Conservation (phyloP, 208 protist species). For the Naegleria gruberi region DNA sequence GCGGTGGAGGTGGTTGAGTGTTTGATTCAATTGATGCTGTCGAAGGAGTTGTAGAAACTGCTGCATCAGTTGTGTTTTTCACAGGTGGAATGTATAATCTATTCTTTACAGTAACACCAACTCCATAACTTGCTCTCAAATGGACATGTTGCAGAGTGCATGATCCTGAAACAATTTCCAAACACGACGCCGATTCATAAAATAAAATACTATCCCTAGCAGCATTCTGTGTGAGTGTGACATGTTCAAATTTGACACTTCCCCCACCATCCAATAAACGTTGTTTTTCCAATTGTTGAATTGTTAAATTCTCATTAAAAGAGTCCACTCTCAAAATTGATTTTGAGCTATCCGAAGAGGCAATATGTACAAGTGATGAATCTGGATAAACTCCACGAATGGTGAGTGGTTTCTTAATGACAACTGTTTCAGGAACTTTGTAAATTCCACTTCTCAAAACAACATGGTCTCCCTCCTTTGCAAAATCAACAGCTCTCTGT, state of each 20-base stretch:
- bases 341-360: neutral
- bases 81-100: neutral
- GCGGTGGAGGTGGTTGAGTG: too few relatives aligned
- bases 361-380: neutral
- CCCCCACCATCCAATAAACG: neutral
- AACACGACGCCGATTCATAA: neutral
- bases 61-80: too few relatives aligned
- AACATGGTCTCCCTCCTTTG: neutral
- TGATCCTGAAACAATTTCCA: neutral
- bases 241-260: neutral
- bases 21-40: too few relatives aligned
- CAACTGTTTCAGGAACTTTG: neutral
- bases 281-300: neutral
- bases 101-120: neutral
- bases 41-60: too few relatives aligned
- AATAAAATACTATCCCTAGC: neutral
- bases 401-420: neutral
- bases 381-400: slow-evolving; percentile 5
- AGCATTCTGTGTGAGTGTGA: neutral
- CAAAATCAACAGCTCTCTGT: neutral
- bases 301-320: neutral
- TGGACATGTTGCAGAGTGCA: neutral
- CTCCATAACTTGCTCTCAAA: neutral
- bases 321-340: neutral
- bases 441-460: neutral